phyloP scores from a whole-genome alignment of 1,284 basidiomycete species.

The Coniophora puteana region DNA sequence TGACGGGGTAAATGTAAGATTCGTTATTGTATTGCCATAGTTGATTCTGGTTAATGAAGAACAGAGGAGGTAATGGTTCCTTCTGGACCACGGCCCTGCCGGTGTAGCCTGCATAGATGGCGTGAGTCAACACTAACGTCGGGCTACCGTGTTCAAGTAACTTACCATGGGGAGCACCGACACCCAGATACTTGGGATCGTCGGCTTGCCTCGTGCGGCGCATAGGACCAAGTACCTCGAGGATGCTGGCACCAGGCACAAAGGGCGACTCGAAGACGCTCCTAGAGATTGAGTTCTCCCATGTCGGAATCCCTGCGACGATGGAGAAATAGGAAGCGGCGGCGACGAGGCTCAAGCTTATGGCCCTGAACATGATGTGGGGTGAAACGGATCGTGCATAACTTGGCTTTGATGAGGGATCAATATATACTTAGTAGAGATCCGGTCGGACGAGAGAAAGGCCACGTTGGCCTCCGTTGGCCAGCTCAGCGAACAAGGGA shows the following conservation, averaged over 20 bases:
- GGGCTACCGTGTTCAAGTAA: too few species aligned
- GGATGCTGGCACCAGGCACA: constrained; percentile 43
- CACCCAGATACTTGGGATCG: constrained; percentile 36
- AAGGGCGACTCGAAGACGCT: constrained; percentile 42
- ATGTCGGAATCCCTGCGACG: constrained; percentile 41
- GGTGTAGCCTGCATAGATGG: too few species aligned
- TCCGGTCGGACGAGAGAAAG: too few species aligned
- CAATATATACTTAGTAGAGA: too few species aligned
- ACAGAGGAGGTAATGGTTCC: constrained; percentile 38
- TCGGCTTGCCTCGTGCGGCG: constrained; percentile 12
- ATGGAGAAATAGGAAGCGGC: constrained; percentile 19
- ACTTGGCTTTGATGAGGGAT: too few species aligned
- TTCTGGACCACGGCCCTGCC: too few species aligned
- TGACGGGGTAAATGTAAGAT: constrained; percentile 50
- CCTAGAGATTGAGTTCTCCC: constrained; percentile 39
- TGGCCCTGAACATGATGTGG: background rate
- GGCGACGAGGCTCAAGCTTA: constrained; percentile 11
- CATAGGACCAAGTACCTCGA: constrained; percentile 40
- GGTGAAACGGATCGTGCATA: too few species aligned
- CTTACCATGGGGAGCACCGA: constrained; percentile 29
- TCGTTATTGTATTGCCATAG: constrained; percentile 56
- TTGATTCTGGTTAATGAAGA: constrained; percentile 49
- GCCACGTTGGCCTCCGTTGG: too few species aligned
- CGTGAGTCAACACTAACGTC: background rate
- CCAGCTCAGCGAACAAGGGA: too few species aligned